Evolutionary conservation across 2,329 filamentous ascomycete species (phyloP), one percentile per base, ranked within the genome.

Genomic region (Aaosphaeria arxii): DNA sequence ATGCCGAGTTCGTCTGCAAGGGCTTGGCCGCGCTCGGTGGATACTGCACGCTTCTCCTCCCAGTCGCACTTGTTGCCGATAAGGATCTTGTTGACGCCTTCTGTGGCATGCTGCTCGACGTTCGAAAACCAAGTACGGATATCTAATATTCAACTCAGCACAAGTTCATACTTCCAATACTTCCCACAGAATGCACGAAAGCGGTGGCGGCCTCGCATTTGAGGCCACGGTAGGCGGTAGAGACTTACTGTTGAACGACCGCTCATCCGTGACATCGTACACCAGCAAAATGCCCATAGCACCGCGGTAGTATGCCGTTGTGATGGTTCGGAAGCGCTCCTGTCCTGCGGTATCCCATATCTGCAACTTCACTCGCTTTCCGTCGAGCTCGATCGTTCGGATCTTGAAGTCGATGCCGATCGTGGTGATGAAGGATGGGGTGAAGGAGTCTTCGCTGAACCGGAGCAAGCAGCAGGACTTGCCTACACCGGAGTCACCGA

Each of bases 321-420:
- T 99, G 77, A 99, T 99, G 56, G 94, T 99, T 59, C 94, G 85
- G 83, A 99, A 99, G 54, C 94, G 88, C 77, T 99, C 94, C 75
- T 99, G 94, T 47, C 94, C 94, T 46, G 94, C 94, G 29, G 94
- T 99, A 70, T 99, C 94, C 94, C 94, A 99, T 76, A 99, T 99
- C 79, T 99, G 94, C 71, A 99, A 78, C 82, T 99, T 99, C 66
- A 99, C 94, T 55, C 92, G 84, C 84, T 99, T 99, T 71, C 92
- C 92, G 76, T 99, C 94, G 61, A 99, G 81, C 77, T 99, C 94
- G 77, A 99, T 99, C 57, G 94, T 99, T 60, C 94, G 85, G 71
- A 99, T 99, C 83, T 99, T 99, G 81, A 99, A 99, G 77, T 99
- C 94, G 78, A 99, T 97, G 62, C 94, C 94, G 75, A 99, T 99